These are phyloP conservation scores for Lasiosphaeris hirsuta DNA, from an alignment of 495 filamentous ascomycete genomes.

Conservation along the genomic window DNA sequence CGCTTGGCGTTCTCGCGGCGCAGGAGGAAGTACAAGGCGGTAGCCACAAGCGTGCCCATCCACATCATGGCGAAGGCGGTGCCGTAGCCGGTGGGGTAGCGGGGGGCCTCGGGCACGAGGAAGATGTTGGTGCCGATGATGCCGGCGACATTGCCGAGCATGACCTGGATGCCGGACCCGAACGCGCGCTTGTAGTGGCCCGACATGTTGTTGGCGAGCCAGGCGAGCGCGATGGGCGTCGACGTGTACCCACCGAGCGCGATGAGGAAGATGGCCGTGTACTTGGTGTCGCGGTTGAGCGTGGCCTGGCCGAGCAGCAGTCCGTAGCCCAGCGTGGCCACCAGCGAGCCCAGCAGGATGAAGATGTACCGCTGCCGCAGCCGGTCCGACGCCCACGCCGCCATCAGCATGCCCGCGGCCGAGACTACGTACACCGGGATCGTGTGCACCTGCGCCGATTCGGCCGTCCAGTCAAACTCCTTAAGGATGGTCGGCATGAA, in stretches of 20 bases:
- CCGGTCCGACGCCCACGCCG: slow-evolving; percentile 58
- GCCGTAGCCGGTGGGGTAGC: slow-evolving; percentile 67
- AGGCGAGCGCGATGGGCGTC: slow-evolving; percentile 55
- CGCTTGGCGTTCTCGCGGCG: slow-evolving; percentile 55
- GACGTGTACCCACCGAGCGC: slow-evolving; percentile 68
- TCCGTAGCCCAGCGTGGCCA: slow-evolving; percentile 36
- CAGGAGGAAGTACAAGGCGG: slow-evolving; percentile 53
- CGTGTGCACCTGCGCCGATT: slow-evolving; percentile 55
- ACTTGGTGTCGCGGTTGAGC: slow-evolving; percentile 69
- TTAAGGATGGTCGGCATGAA: slow-evolving; percentile 65
- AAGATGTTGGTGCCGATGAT: slow-evolving; percentile 66
- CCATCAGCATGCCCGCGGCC: slow-evolving; percentile 56
- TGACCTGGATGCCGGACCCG: slow-evolving; percentile 52
- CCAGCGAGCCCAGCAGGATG: slow-evolving; percentile 51
- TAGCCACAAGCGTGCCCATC: slow-evolving; percentile 46
- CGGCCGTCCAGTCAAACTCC: slow-evolving; percentile 58
- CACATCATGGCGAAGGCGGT: slow-evolving; percentile 59
- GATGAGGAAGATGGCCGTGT: slow-evolving; percentile 57
- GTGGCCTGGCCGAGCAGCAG: slow-evolving; percentile 50
- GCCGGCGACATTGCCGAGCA: slow-evolving; percentile 65
- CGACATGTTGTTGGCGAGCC: slow-evolving; percentile 51
- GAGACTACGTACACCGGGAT: slow-evolving; percentile 66
- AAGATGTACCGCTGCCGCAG: slow-evolving; percentile 55
- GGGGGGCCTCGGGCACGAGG: slow-evolving; percentile 55
- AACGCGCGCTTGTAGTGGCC: slow-evolving; percentile 63